Conservation (phyloP, 177 flowering plant species). For the Vitis hybrid region DNA sequence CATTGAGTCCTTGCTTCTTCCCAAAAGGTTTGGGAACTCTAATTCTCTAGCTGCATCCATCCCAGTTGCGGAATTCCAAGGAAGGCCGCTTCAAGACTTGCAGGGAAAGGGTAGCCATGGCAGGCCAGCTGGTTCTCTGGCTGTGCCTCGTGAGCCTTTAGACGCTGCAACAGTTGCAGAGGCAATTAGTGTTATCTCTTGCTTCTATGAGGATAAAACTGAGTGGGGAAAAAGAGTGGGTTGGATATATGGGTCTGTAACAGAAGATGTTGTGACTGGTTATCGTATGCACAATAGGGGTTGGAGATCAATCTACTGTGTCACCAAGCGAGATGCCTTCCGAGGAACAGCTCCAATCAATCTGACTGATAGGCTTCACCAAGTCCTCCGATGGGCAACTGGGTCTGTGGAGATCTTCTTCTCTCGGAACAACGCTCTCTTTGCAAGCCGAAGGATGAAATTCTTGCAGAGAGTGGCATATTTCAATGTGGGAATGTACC, state of each 20-base stretch:
- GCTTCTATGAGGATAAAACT: slow-evolving; percentile 85
- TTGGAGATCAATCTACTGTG: slow-evolving; percentile 90
- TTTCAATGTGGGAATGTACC: slow-evolving; percentile 89
- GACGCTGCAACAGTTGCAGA: slow-evolving; percentile 88
- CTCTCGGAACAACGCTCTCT: slow-evolving; percentile 80
- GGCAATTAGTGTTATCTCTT: slow-evolving; percentile 81
- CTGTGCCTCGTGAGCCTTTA: slow-evolving; percentile 79
- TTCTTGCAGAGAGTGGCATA: slow-evolving; percentile 87
- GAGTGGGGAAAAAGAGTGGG: slow-evolving; percentile 96
- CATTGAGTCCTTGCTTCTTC: slow-evolving; percentile 54
- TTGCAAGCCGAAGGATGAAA: slow-evolving; percentile 74
- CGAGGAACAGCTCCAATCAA: slow-evolving; percentile 93
- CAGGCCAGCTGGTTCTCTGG: slow-evolving; percentile 81
- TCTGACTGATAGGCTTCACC: slow-evolving; percentile 81
- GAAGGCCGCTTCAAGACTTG: slow-evolving; percentile 68
- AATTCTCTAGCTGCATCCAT: slow-evolving; percentile 68
- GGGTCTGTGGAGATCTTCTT: slow-evolving; percentile 95
- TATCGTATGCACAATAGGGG: slow-evolving; percentile 93
- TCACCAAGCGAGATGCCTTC: slow-evolving; percentile 85
- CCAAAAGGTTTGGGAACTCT: slow-evolving; percentile 82
- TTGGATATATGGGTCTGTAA: slow-evolving; percentile 94
- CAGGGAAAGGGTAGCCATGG: slow-evolving; percentile 61
- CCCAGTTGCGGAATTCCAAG: slow-evolving; percentile 84
- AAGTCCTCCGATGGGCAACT: slow-evolving; percentile 96
- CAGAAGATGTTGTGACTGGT: slow-evolving; percentile 95